A percentile compares a stretch with the other conserved stretches of the same genome.
Conservation (phyloP, 257 asterid genomes). For the Nicotiana undulata region DNA sequence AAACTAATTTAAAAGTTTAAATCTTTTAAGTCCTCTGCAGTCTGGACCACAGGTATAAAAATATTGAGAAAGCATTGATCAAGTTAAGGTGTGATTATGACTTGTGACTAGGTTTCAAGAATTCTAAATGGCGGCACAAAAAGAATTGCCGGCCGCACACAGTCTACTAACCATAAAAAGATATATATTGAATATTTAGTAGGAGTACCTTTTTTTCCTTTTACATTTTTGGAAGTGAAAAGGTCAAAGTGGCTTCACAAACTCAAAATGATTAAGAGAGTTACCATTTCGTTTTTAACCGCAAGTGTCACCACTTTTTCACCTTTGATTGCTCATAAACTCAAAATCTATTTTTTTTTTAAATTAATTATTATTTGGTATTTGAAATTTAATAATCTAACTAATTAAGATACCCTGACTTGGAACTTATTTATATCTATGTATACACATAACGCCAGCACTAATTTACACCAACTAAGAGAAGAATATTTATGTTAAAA, state of each 20-base stretch:
- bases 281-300: neutral
- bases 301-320: neutral
- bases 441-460: neutral
- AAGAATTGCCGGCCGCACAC: neutral
- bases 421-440: no score
- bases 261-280: neutral
- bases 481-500: neutral
- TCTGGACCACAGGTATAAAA: neutral
- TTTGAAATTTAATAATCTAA: no score
- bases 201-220: no score
- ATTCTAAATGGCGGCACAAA: neutral
- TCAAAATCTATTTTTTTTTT: no score
- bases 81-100: neutral
- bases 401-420: no score
- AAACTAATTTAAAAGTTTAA: neutral
- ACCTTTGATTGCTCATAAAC: neutral
- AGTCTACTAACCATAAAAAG: neutral
- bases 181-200: no score
- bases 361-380: no score
- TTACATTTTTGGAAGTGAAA: neutral
- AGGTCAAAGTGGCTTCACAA: no score
- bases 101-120: neutral
- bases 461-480: neutral
- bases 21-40: neutral
- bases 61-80: neutral